Conservation (phyloP, 164 flowering plant species). For the Malania oleifera region DNA sequence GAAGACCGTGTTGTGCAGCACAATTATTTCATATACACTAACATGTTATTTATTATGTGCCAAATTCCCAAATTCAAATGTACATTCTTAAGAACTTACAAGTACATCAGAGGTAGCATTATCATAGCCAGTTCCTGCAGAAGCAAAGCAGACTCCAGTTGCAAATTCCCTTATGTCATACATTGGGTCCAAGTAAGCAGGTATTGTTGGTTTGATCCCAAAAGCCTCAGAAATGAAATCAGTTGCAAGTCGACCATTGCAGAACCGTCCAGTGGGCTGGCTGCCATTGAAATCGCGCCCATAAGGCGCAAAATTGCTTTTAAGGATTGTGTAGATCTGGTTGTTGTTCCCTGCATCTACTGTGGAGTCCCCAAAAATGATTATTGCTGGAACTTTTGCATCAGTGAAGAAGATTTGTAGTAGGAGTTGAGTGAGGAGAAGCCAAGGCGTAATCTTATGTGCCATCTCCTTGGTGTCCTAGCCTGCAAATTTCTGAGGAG, state of each 20-base stretch:
- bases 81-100: constrained; percentile 52
- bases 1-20: too few species aligned
- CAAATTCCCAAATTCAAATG: too few species aligned
- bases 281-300: constrained; percentile 56
- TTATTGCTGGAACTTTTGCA: constrained; percentile 47
- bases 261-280: constrained; percentile 58
- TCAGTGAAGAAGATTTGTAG: constrained; percentile 3
- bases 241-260: constrained; percentile 54
- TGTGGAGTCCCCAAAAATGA: constrained; percentile 74
- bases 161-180: constrained; percentile 46
- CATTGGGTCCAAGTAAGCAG: constrained; percentile 64
- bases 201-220: constrained; percentile 42
- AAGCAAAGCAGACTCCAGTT: constrained; percentile 68
- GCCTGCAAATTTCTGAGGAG: background rate
- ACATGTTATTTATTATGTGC: too few species aligned
- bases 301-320: constrained; percentile 66
- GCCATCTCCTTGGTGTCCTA: constrained; percentile 17
- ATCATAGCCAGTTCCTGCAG: constrained; percentile 73
- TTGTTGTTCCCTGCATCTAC: constrained; percentile 77
- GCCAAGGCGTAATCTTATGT: constrained; percentile 6
- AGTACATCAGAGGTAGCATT: constrained; percentile 55
- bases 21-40: too few species aligned
- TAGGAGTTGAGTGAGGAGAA: constrained; percentile 20
- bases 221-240: constrained; percentile 64
- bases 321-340: constrained; percentile 36